phyloP scores from a whole-genome alignment of 179 eudicot species.

The Silene vulgaris region DNA sequence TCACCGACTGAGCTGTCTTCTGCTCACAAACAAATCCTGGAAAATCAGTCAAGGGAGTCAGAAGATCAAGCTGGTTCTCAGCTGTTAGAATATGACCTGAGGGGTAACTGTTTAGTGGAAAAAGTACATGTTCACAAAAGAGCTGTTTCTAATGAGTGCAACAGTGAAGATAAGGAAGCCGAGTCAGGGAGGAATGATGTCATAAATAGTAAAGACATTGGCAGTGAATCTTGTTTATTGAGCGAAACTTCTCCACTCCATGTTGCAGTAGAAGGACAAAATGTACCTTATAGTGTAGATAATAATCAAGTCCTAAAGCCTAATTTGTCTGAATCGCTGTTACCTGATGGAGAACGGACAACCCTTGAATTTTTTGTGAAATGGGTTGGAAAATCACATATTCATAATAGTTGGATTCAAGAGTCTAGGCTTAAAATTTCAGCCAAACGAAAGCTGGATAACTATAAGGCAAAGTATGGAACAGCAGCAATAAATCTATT shows the following conservation, averaged over 20 bases:
- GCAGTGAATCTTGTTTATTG: constrained; percentile 18
- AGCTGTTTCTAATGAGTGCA: constrained; percentile 39
- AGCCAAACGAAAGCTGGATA: constrained; percentile 89
- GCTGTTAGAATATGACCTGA: constrained; percentile 27
- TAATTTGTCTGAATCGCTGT: constrained; percentile 26
- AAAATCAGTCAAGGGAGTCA: constrained; percentile 29
- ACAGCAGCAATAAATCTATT: constrained; percentile 60
- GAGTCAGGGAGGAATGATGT: constrained; percentile 27
- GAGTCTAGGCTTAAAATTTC: constrained; percentile 72
- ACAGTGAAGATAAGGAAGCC: constrained; percentile 33
- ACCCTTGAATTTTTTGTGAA: constrained; percentile 77
- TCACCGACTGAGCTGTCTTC: constrained; percentile 30
- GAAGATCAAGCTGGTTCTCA: constrained; percentile 34
- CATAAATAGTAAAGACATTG: constrained; percentile 23
- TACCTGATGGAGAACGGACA: constrained; percentile 27
- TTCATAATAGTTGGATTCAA: constrained; percentile 82
- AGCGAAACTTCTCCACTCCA: constrained; percentile 28
- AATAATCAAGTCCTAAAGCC: constrained; percentile 24
- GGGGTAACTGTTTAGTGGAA: constrained; percentile 30
- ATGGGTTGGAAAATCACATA: constrained; percentile 90
- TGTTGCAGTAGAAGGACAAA: constrained; percentile 27
- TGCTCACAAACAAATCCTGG: constrained; percentile 28
- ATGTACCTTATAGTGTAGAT: constrained; percentile 29
- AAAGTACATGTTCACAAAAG: constrained; percentile 37
- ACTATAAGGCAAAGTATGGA: constrained; percentile 84